These are phyloP conservation scores for Oryza glumipatula DNA, from an alignment of 176 grass and related monocot species.

Conservation along the genomic window DNA sequence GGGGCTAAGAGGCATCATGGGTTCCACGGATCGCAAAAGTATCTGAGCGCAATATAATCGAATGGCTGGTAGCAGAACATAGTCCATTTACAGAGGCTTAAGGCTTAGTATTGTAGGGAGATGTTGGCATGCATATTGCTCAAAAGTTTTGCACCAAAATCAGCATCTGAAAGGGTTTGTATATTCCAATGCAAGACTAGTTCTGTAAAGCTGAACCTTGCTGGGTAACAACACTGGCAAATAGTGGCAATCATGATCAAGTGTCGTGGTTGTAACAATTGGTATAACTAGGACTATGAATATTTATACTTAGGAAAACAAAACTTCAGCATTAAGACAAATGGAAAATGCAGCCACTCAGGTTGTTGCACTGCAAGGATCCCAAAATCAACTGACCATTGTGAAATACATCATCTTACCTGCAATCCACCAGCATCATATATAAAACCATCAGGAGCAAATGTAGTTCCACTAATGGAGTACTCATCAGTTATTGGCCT, in stretches of 20 bases:
- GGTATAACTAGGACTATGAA: not conserved
- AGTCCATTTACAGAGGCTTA: not conserved
- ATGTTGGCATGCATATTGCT: slow-evolving; percentile 1
- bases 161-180: slow-evolving; percentile 24
- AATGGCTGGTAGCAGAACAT: not conserved
- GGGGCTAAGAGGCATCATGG: slow-evolving; percentile 3
- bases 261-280: slow-evolving; percentile 16
- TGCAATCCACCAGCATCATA: slow-evolving; percentile 75
- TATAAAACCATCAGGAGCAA: slow-evolving; percentile 95
- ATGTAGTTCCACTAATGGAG: slow-evolving; percentile 88
- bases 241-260: slow-evolving; percentile 8
- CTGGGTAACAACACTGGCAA: slow-evolving; percentile 5
- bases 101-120: not conserved
- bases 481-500: slow-evolving; percentile 87
- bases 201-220: not conserved
- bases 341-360: slow-evolving; percentile 29
- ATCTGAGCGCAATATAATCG: not conserved
- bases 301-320: slow-evolving; percentile 20
- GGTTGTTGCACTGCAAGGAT: slow-evolving; percentile 32
- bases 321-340: not conserved
- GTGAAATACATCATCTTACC: slow-evolving; percentile 49
- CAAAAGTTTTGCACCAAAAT: slow-evolving; percentile 29
- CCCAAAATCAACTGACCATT: slow-evolving; percentile 3
- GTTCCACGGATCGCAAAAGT: not conserved
- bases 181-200: slow-evolving; percentile 7